These are phyloP conservation scores for Triangularia setosa DNA, from an alignment of 2,329 filamentous ascomycete genomes.

Conservation along the genomic window DNA sequence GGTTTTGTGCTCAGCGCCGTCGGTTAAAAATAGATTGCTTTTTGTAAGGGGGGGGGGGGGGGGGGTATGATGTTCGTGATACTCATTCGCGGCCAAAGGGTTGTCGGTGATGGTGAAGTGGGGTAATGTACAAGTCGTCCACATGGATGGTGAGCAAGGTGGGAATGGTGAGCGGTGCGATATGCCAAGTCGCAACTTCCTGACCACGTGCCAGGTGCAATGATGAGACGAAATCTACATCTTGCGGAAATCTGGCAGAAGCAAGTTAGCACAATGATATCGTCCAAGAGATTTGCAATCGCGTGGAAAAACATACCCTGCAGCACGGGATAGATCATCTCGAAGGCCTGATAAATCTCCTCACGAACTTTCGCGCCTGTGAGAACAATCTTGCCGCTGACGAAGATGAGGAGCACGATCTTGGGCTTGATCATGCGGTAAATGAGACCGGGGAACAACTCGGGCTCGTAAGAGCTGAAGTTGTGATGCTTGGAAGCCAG, in stretches of 20 bases:
- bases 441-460: slow-evolving; percentile 97
- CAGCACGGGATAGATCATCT: slow-evolving; percentile 95
- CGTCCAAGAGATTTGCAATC: background rate
- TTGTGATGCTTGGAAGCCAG: slow-evolving; percentile 96
- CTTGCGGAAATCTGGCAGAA: slow-evolving; percentile 27
- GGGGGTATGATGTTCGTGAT: slow-evolving; percentile 23
- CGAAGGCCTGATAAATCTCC: slow-evolving; percentile 95
- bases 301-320: slow-evolving; percentile 58
- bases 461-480: slow-evolving; percentile 98
- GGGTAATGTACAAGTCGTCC: slow-evolving; percentile 17
- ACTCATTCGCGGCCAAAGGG: slow-evolving; percentile 15
- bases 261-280: slow-evolving; percentile 15
- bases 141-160: background rate
- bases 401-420: slow-evolving; percentile 96
- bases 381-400: slow-evolving; percentile 95
- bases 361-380: slow-evolving; percentile 97
- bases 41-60: no score
- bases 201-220: slow-evolving; percentile 1
- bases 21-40: slow-evolving; percentile 10
- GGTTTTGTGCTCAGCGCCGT: slow-evolving; percentile 2
- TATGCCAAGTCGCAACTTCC: background rate
- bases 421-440: slow-evolving; percentile 99
- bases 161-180: background rate
- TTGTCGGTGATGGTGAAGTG: slow-evolving; percentile 4
- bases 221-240: slow-evolving; percentile 16